These are phyloP conservation scores for Alternaria atra DNA, from an alignment of 2,329 filamentous ascomycete genomes.

Conservation along the genomic window DNA sequence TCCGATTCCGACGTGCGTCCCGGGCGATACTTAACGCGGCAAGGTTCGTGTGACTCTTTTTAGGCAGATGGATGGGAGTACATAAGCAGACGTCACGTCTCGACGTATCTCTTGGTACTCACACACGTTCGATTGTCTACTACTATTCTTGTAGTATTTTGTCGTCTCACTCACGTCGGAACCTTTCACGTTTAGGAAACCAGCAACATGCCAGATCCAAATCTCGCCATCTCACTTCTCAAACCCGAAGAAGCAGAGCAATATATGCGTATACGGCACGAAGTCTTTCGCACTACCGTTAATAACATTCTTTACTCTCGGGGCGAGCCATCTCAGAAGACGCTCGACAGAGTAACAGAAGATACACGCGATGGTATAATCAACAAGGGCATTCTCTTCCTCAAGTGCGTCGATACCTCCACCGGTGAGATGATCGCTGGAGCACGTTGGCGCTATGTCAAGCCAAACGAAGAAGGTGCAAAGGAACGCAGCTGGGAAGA, in stretches of 20 bases:
- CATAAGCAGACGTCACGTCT: background rate
- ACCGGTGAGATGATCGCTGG: slow-evolving; percentile 42
- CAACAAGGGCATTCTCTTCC: slow-evolving; percentile 37
- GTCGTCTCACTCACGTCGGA: background rate
- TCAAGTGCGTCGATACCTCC: slow-evolving; percentile 40
- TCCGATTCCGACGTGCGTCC: slow-evolving; percentile 15
- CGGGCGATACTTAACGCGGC: slow-evolving; percentile 4
- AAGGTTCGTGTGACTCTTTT: background rate
- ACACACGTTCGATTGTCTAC: background rate
- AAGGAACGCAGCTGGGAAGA: slow-evolving; percentile 38
- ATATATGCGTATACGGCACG: slow-evolving; percentile 45
- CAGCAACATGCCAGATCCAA: slow-evolving; percentile 29
- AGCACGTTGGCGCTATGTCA: slow-evolving; percentile 40
- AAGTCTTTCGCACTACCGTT: slow-evolving; percentile 41
- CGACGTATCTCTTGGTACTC: background rate
- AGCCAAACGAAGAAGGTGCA: slow-evolving; percentile 24
- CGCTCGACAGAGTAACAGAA: slow-evolving; percentile 32
- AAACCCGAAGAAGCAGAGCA: slow-evolving; percentile 37
- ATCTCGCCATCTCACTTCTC: slow-evolving; percentile 39
- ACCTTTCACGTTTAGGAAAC: background rate
- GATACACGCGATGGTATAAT: slow-evolving; percentile 34
- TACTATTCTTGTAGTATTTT: background rate
- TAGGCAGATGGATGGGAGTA: background rate
- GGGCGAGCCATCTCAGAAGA: slow-evolving; percentile 37
- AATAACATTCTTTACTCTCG: slow-evolving; percentile 48